phyloP scores from a whole-genome alignment of 2,329 filamentous ascomycete genomes.

The Beauveria australis region DNA sequence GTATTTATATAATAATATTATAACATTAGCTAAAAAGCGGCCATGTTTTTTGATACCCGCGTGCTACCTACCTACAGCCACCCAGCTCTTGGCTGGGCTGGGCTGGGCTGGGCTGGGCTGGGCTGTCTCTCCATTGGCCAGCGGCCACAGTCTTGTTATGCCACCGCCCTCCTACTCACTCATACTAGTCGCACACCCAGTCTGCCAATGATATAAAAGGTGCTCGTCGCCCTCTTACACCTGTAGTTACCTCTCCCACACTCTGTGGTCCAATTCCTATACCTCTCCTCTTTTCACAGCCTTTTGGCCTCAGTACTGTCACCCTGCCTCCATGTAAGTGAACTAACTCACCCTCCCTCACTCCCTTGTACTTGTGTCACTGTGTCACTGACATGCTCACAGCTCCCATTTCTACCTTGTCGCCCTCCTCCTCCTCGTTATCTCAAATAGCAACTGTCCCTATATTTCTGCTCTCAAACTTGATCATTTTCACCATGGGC shows the following conservation, averaged over 20 bases:
- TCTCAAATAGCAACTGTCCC: background rate
- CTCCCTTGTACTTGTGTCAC: background rate
- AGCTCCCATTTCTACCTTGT: background rate
- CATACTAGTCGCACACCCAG: constrained; percentile 7
- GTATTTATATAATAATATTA: no score
- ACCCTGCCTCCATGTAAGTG: background rate
- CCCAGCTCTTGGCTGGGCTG: no score
- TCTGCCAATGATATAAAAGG: constrained; percentile 5
- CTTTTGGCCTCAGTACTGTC: background rate
- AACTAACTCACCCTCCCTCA: background rate
- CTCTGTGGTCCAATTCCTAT: background rate
- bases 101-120: no score
- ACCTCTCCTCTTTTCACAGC: background rate
- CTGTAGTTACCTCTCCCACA: background rate
- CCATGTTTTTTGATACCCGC: no score
- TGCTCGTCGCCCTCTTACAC: background rate
- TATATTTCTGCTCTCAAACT: background rate
- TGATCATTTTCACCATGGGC: background rate
- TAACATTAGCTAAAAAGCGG: no score
- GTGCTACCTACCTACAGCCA: no score
- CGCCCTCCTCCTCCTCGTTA: background rate
- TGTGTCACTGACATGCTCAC: background rate
- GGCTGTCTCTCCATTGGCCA: background rate
- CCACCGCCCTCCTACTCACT: background rate
- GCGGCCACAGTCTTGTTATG: background rate